A percentile compares a stretch with the other conserved stretches of the same genome.
Evolutionary conservation across 805 yeast genomes (phyloP).

Genomic region (Pichia nanzhaoensis): DNA sequence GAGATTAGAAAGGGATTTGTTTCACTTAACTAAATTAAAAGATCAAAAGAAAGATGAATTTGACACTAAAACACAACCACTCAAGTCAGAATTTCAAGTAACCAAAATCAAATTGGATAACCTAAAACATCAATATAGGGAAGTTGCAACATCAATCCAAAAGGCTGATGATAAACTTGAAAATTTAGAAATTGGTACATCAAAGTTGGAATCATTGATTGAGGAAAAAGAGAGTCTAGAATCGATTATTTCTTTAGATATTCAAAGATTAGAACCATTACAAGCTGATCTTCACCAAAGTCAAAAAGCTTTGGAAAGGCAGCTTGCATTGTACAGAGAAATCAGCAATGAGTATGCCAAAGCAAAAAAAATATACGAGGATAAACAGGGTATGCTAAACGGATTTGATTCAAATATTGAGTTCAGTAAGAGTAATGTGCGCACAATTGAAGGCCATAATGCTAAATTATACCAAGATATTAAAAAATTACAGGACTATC

Average conservation of each 20-base stretch:
- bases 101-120: conserved; percentile 5
- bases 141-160: conserved; percentile 22
- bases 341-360: conserved; percentile 10
- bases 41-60: conserved; percentile 4
- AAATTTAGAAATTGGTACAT: conserved; percentile 39
- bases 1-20: conserved; percentile 8
- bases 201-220: conserved; percentile 30
- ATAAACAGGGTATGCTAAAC: conserved; percentile 13
- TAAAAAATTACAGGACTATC: conserved; percentile 23
- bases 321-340: conserved; percentile 12
- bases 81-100: conserved; percentile 17
- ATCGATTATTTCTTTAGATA: conserved; percentile 24
- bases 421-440: conserved; percentile 5
- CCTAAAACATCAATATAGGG: conserved; percentile 4
- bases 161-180: conserved; percentile 34
- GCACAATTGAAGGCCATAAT: not conserved
- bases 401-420: conserved; percentile 22
- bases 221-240: conserved; percentile 29
- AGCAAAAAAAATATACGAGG: conserved; percentile 9
- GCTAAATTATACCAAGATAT: conserved; percentile 12
- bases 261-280: conserved; percentile 19
- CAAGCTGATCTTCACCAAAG: conserved; percentile 16
- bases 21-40: conserved; percentile 9
- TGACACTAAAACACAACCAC: conserved; percentile 10
- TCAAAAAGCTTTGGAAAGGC: conserved; percentile 10